phyloP scores from a whole-genome alignment of 2,329 filamentous ascomycete species.

The Botrytis porri region DNA sequence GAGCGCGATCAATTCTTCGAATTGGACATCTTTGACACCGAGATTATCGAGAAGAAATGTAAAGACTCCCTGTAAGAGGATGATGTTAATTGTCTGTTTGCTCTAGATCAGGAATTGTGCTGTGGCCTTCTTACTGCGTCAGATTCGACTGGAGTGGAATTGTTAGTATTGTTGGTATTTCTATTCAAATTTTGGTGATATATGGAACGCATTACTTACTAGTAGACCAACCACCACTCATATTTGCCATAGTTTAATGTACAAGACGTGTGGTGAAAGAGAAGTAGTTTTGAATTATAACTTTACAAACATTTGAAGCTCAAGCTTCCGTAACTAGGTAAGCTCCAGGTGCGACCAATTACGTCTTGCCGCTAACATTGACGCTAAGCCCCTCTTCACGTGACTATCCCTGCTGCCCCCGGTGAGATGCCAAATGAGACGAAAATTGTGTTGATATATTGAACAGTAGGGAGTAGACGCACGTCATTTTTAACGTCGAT shows the following conservation, averaged over 20 bases:
- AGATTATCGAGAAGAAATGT: constrained; percentile 92
- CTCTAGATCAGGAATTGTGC: neutral
- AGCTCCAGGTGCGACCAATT: constrained; percentile 11
- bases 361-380: constrained; percentile 14
- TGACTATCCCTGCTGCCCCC: constrained; percentile 5
- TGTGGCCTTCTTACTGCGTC: constrained; percentile 69
- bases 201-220: constrained; percentile 49
- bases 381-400: constrained; percentile 15
- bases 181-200: constrained; percentile 13
- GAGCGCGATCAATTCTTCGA: constrained; percentile 90
- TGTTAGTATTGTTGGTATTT: constrained; percentile 27
- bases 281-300: constrained; percentile 3
- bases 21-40: constrained; percentile 90
- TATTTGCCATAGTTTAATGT: constrained; percentile 38
- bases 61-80: constrained; percentile 71
- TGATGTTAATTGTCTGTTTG: constrained; percentile 22
- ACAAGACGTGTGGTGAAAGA: neutral
- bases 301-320: constrained; percentile 12
- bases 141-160: constrained; percentile 64
- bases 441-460: neutral
- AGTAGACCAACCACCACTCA: constrained; percentile 92
- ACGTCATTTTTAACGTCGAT: constrained; percentile 8
- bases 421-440: neutral
- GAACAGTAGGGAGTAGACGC: neutral
- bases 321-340: constrained; percentile 5